Evolutionary conservation across 257 asterid genomes (phyloP).

Genomic region (Ballota nigra): DNA sequence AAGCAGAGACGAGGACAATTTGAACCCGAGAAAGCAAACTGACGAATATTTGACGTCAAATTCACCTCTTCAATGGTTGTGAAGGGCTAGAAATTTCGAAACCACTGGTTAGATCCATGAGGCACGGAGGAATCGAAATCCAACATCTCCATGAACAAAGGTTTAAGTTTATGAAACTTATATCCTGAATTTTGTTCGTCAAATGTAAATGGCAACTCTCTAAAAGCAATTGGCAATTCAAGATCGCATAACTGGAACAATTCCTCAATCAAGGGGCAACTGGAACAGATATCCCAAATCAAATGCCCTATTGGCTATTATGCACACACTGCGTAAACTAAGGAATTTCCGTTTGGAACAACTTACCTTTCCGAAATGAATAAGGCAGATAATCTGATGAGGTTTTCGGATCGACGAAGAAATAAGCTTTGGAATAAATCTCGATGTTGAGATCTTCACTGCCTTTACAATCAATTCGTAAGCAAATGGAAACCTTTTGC

Average conservation of each 20-base stretch:
- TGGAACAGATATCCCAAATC: not conserved
- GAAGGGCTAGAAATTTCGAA: conserved; percentile 15
- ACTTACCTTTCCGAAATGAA: not conserved
- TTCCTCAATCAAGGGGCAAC: too few relatives aligned
- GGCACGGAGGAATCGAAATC: not conserved
- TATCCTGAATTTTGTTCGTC: too few relatives aligned
- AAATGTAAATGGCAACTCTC: too few relatives aligned
- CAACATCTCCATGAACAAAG: not conserved
- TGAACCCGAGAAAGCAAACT: not conserved
- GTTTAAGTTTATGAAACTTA: not conserved
- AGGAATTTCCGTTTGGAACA: conserved; percentile 13
- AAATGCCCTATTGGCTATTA: not conserved
- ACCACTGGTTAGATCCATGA: not conserved
- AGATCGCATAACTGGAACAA: not conserved
- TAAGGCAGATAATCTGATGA: too few relatives aligned
- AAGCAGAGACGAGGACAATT: too few relatives aligned
- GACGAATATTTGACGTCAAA: not conserved
- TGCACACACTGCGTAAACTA: not conserved
- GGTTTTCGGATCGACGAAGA: too few relatives aligned
- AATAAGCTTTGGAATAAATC: too few relatives aligned
- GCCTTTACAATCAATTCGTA: too few relatives aligned
- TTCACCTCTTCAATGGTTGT: not conserved
- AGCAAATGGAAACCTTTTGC: too few relatives aligned
- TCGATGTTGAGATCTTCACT: too few relatives aligned
- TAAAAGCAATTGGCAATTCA: too few relatives aligned